Evolutionary conservation across 108 stramenopile species (phyloP).

Genomic region (Fragilariopsis cylindrus): DNA sequence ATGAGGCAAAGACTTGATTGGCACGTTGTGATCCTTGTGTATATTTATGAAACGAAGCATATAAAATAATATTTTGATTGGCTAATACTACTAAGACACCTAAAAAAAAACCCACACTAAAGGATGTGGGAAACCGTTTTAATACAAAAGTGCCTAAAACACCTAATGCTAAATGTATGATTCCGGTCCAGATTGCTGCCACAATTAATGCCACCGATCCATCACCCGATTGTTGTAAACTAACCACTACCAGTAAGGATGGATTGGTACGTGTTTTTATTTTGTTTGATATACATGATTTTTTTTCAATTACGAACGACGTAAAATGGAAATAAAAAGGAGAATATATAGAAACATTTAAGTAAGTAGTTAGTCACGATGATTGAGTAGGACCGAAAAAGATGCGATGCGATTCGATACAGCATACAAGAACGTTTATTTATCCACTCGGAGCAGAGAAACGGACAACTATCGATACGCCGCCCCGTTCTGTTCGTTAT

Average conservation of each 20-base stretch:
- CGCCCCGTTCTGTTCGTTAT: no score
- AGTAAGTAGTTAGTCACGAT: no score
- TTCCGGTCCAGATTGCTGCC: constrained; percentile 72
- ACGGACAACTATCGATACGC: no score
- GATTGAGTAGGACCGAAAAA: no score
- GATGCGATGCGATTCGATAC: no score
- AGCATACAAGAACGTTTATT: no score
- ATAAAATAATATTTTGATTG: constrained; percentile 81
- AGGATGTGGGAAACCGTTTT: constrained; percentile 83
- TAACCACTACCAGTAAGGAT: constrained; percentile 32
- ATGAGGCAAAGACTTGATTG: constrained; percentile 67
- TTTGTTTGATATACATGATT: no score
- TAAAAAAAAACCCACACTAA: constrained; percentile 78
- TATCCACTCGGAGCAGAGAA: no score
- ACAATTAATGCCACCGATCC: constrained; percentile 64
- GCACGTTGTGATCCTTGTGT: constrained; percentile 48
- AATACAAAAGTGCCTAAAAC: constrained; percentile 85
- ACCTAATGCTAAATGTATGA: constrained; percentile 65
- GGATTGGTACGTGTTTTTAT: no score
- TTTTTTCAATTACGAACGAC: no score
- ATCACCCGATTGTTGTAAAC: constrained; percentile 46
- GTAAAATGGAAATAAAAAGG: no score
- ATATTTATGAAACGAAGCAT: constrained; percentile 63
- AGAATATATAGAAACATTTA: no score
- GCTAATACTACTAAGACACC: constrained; percentile 68